These are phyloP conservation scores for Arachis monticola DNA, from an alignment of 331 rosid genomes.

Conservation along the genomic window DNA sequence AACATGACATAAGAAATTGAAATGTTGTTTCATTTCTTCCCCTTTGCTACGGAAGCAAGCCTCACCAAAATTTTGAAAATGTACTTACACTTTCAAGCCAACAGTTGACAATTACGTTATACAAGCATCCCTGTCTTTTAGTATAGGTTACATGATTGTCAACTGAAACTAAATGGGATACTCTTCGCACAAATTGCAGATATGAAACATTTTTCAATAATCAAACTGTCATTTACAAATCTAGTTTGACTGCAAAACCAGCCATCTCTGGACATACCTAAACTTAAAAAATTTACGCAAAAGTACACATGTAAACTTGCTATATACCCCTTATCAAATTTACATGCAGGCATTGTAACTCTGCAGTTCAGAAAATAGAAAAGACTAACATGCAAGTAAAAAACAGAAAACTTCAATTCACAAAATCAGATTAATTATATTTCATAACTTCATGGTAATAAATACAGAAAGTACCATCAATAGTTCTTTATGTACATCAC, in stretches of 20 bases:
- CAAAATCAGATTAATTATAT: neutral
- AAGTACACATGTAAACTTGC: slow-evolving; percentile 10
- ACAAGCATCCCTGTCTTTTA: neutral
- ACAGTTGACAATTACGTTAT: slow-evolving; percentile 1
- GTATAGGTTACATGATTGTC: neutral
- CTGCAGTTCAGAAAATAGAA: too few species aligned
- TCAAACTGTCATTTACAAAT: slow-evolving; percentile 13
- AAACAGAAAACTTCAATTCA: too few species aligned
- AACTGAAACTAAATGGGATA: slow-evolving; percentile 10
- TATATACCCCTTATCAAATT: neutral
- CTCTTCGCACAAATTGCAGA: slow-evolving; percentile 10
- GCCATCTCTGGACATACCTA: neutral
- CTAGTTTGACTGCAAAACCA: slow-evolving; percentile 17
- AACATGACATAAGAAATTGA: slow-evolving; percentile 31
- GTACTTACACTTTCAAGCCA: neutral
- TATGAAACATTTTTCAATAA: slow-evolving; percentile 7
- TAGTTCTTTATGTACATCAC: neutral
- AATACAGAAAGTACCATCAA: neutral
- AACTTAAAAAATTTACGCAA: neutral
- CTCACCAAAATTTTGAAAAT: slow-evolving; percentile 18
- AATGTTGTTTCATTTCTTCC: neutral
- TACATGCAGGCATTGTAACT: slow-evolving; percentile 1
- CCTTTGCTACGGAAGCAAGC: neutral
- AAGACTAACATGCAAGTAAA: too few species aligned
- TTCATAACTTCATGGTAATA: neutral